Evolutionary conservation across 495 filamentous ascomycete species (phyloP), one percentile per base, ranked within the genome.

Genomic region (Neurospora sp.): DNA sequence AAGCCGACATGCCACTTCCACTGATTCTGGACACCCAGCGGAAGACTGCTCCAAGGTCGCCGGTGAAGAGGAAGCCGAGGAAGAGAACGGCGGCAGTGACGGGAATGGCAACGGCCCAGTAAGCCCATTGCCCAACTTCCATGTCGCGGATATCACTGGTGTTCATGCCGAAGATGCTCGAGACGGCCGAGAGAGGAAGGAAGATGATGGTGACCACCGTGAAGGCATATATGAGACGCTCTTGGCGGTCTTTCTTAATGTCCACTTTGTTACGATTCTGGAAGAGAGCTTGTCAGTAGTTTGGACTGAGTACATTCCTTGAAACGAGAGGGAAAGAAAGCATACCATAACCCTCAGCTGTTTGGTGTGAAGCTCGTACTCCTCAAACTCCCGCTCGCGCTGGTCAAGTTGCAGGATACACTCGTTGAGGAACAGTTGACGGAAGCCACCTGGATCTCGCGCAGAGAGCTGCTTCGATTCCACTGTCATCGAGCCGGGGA

Each of bases 191-290:
- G 0, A 91, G 80, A 3, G 89, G 89, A 6, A 91, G 79, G 80
- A 90, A 90, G 39, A 90, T 86, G 60, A 91, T 85, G 2, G 87
- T 90, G 76, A 90, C 89, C 16, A 89, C 86, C 27, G 89, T 91
- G 75, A 91, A 91, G 10, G 54, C 86, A 75, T 87, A 88, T 40
- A 89, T 82, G 16, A 85, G 82, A 23, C 83, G 80, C 54, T 88
- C 84, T 79, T 86, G 84, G 35, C 79, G 77, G 75, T 85, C 83
- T 70, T 83, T 83, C 70, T 78, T 84, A 27, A 74, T 75, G 70
- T 82, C 78, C 38, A 84, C 80, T 39, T 78, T 80, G 72, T 81
- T 79, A n/a, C 71, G 74, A 37, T 80, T 82, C 78, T 81, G 54
- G 31, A n/a, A n/a, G 40, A 39, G 49, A 54, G 54, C 16, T 62